Percentiles rank a stretch among this genome's conserved stretches.
Evolutionary conservation across 2,329 filamentous ascomycete genomes (phyloP).

Genomic region (Torrubiellomyces zombiae): DNA sequence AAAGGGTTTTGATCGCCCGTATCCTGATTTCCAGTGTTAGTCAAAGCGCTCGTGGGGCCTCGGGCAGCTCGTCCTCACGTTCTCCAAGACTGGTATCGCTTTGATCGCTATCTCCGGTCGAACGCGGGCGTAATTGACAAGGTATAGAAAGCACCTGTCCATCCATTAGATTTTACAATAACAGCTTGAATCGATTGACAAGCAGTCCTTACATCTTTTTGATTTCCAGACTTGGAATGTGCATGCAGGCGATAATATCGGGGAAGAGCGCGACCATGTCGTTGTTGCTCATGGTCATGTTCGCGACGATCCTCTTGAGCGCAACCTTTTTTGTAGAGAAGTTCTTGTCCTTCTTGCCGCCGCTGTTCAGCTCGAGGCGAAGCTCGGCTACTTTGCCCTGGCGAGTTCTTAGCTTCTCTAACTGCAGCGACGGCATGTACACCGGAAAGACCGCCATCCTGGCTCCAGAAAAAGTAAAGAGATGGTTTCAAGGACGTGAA

Average conservation of each 20-base stretch:
- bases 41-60: not conserved
- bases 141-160: conserved; percentile 82
- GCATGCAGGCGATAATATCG: conserved; percentile 91
- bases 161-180: too few species aligned
- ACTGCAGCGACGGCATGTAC: conserved; percentile 29
- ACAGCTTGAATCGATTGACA: too few species aligned
- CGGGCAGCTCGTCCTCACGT: conserved; percentile 32
- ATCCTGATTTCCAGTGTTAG: conserved; percentile 39
- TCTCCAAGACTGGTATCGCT: conserved; percentile 72
- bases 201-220: conserved; percentile 97
- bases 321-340: conserved; percentile 90
- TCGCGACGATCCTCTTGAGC: conserved; percentile 97
- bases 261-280: conserved; percentile 97
- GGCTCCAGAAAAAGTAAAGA: not conserved
- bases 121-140: conserved; percentile 92
- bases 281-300: conserved; percentile 99
- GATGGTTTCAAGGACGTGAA: too few species aligned
- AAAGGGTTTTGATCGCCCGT: conserved; percentile 88
- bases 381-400: conserved; percentile 99
- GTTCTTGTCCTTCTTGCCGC: conserved; percentile 97
- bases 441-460: conserved; percentile 32
- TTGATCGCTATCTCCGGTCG: conserved; percentile 90
- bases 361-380: conserved; percentile 81
- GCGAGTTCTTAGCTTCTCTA: conserved; percentile 35
- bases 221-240: conserved; percentile 84